phyloP scores from a whole-genome alignment of 495 filamentous ascomycete genomes.

The Penicillium alfredii region DNA sequence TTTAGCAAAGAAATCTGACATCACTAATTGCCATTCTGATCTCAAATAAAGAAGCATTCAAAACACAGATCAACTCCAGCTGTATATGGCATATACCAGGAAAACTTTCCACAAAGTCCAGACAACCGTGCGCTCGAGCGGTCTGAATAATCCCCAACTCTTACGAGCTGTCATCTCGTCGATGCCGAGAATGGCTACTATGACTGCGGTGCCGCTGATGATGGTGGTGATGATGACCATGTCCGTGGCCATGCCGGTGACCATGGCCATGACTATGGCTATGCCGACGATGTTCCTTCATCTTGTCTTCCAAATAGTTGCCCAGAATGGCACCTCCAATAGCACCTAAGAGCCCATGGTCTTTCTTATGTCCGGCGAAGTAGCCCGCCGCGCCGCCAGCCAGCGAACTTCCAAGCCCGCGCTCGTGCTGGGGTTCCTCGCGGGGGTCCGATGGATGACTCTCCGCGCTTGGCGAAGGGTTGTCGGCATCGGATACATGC shows the following conservation, averaged over 20 bases:
- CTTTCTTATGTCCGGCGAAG: slow-evolving; percentile 41
- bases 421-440: slow-evolving; percentile 33
- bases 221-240: slow-evolving; percentile 14
- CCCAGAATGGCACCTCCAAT: slow-evolving; percentile 46
- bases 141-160: no score
- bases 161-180: slow-evolving; percentile 9
- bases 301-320: slow-evolving; percentile 37
- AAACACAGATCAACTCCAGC: no score
- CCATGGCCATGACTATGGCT: no score
- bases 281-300: slow-evolving; percentile 27
- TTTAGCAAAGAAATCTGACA: no score
- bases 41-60: no score
- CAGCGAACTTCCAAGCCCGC: slow-evolving; percentile 37
- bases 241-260: slow-evolving; percentile 3
- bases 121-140: no score
- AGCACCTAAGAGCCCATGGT: slow-evolving; percentile 44
- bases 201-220: slow-evolving; percentile 8
- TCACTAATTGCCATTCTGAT: no score
- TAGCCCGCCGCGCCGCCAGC: slow-evolving; percentile 44
- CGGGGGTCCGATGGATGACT: slow-evolving; percentile 10
- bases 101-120: no score
- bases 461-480: slow-evolving; percentile 3
- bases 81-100: no score
- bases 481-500: slow-evolving; percentile 16
- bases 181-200: slow-evolving; percentile 16